Base-by-base conservation (phyloP, 768 basidiomycete species). In the Brasilioporus rufonigricans region DNA sequence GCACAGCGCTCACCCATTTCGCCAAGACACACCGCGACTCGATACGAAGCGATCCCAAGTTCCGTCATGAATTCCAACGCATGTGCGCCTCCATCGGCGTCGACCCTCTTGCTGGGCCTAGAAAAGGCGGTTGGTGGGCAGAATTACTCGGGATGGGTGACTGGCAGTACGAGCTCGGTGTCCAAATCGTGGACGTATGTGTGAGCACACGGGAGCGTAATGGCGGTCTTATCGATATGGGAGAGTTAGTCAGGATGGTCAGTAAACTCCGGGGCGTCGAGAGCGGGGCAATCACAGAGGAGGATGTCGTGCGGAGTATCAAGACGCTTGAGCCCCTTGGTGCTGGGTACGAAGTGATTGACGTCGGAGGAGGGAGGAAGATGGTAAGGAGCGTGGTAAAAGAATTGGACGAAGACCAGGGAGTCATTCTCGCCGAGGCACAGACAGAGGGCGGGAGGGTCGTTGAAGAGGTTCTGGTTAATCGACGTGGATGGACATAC, bases 1-100 rank as follows among this genome's bases (percentile, higher is more conserved):
- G 91, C 62, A 76, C 84, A 3, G 84, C 91, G 0, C 83, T 98
- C 46, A 72, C 81, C 4, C 80, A 79, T 54, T 99, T 98, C 63
- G 92, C 94, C 2, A 73, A 82, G 24, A 84, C 84, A 10, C 94
- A 98, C 69, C 86, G 92, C 47, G 83, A 87, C 40, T 83, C 87
- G 53, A 98, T 99, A 66, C 82, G 84, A 53, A 77, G 77, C 48
- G 89, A 96, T 61, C 93, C 44, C n/a, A n/a, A n/a, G n/a, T n/a
- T n/a, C n/a, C n/a, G n/a, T n/a, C n/a, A n/a, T n/a, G n/a, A n/a
- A n/a, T n/a, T n/a, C n/a, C n/a, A n/a, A 61, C 88, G 91, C 55
- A 97, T 99, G 93, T 99, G 97, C 68, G 82, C 89, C 2, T 86
- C 88, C 16, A 91, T 99, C 52, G 93, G 93, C 31, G 93, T 99